phyloP scores from a whole-genome alignment of 179 eudicot species.

The Beta corolliflora region DNA sequence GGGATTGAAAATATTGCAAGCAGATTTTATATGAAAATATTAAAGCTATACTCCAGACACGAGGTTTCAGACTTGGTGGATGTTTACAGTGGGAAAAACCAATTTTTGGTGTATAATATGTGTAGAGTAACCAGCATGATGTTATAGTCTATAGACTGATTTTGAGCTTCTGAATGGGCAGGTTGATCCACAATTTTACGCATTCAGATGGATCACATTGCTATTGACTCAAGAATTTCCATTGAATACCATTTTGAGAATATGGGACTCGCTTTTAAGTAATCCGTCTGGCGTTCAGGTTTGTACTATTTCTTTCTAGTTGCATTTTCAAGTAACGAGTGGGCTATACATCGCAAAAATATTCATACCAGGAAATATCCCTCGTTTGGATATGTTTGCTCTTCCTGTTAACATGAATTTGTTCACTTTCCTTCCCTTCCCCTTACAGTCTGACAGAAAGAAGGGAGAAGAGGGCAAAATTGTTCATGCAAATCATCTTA shows the following conservation, averaged over 20 bases:
- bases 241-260: slow-evolving; percentile 52
- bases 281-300: slow-evolving; percentile 68
- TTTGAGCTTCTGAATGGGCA: slow-evolving; percentile 22
- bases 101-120: neutral
- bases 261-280: slow-evolving; percentile 75
- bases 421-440: slow-evolving; percentile 1
- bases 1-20: neutral
- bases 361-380: neutral
- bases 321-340: neutral
- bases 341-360: neutral
- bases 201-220: slow-evolving; percentile 78
- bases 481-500: neutral
- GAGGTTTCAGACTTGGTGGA: neutral
- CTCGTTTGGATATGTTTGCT: neutral
- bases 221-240: slow-evolving; percentile 69
- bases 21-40: neutral
- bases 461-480: neutral
- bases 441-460: too few species aligned
- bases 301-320: neutral
- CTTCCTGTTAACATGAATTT: neutral
- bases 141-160: neutral
- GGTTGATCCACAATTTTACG: slow-evolving; percentile 77
- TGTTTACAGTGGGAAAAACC: neutral
- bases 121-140: neutral
- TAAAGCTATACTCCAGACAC: neutral